Percentiles rank a stretch among this genome's conserved stretches.
Evolutionary conservation across 805 yeast genomes (phyloP).

Genomic region (Candida dendrica): DNA sequence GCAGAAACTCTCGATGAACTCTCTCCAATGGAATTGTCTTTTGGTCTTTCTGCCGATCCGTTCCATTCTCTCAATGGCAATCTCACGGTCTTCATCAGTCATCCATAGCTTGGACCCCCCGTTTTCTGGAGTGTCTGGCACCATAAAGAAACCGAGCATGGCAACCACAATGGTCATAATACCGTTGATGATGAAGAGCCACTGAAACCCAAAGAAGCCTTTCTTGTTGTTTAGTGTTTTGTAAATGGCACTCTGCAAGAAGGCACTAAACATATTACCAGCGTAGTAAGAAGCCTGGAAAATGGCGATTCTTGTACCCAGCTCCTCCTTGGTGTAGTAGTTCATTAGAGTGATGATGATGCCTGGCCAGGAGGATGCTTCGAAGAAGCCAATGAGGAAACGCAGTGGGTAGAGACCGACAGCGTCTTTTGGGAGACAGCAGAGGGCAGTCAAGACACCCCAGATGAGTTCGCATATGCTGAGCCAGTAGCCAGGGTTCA

Average conservation of each 20-base stretch:
- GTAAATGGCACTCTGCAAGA: slow-evolving; percentile 31
- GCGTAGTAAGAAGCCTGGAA: slow-evolving; percentile 10
- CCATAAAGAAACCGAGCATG: slow-evolving; percentile 24
- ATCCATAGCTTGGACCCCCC: slow-evolving; percentile 23
- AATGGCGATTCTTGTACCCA: slow-evolving; percentile 25
- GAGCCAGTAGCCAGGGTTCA: slow-evolving; percentile 29
- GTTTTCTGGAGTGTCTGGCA: slow-evolving; percentile 31
- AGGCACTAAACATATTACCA: slow-evolving; percentile 23
- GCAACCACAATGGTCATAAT: slow-evolving; percentile 35
- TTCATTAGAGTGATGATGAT: slow-evolving; percentile 25
- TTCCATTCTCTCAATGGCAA: slow-evolving; percentile 19
- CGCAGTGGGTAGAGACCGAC: slow-evolving; percentile 52
- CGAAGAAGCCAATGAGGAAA: slow-evolving; percentile 63
- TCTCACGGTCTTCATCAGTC: slow-evolving; percentile 20
- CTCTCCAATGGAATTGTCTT: slow-evolving; percentile 4
- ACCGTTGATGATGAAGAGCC: slow-evolving; percentile 20
- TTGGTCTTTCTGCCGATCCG: slow-evolving; percentile 10
- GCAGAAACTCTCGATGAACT: background rate
- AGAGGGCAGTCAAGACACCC: slow-evolving; percentile 58
- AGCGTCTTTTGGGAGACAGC: slow-evolving; percentile 37
- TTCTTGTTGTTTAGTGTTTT: background rate
- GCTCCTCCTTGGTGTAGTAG: slow-evolving; percentile 29
- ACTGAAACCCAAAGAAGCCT: background rate
- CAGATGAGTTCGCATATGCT: slow-evolving; percentile 50
- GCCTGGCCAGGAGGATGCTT: slow-evolving; percentile 52